Evolutionary conservation across 2,329 filamentous ascomycete species (phyloP).

Genomic region (Paecilomyces dactylethromorphus): DNA sequence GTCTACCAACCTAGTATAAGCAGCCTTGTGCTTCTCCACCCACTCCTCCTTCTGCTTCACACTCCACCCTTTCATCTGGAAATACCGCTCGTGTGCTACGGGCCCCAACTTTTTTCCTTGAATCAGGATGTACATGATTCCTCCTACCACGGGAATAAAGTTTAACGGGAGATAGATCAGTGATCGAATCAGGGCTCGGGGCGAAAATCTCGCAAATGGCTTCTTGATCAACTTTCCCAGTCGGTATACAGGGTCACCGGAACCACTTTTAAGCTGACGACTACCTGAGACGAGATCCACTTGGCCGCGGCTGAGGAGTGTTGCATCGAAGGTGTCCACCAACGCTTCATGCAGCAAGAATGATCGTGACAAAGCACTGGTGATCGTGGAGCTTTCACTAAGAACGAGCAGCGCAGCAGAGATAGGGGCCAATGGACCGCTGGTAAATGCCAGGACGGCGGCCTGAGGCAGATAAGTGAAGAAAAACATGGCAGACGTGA

Average conservation of each 20-base stretch:
- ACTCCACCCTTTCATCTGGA: slow-evolving; percentile 83
- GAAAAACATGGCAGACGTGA: slow-evolving; percentile 76
- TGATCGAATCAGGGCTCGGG: slow-evolving; percentile 63
- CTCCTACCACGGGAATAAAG: slow-evolving; percentile 85
- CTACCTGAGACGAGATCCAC: slow-evolving; percentile 64
- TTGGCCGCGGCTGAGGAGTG: slow-evolving; percentile 49
- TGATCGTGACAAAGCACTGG: slow-evolving; percentile 53
- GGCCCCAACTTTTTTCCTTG: slow-evolving; percentile 59
- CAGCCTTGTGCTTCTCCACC: slow-evolving; percentile 62
- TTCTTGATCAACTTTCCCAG: slow-evolving; percentile 52
- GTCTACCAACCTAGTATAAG: slow-evolving; percentile 69
- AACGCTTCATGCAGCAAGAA: slow-evolving; percentile 77
- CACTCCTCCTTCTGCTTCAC: slow-evolving; percentile 58
- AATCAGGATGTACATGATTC: slow-evolving; percentile 68
- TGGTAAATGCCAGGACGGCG: slow-evolving; percentile 74
- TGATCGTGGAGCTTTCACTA: slow-evolving; percentile 49
- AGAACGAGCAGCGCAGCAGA: slow-evolving; percentile 55
- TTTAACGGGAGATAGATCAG: slow-evolving; percentile 85
- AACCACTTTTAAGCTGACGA: slow-evolving; percentile 58
- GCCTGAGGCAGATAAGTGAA: slow-evolving; percentile 83
- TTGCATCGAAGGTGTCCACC: slow-evolving; percentile 82
- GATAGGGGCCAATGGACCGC: slow-evolving; percentile 63
- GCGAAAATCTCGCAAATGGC: slow-evolving; percentile 48
- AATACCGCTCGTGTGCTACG: slow-evolving; percentile 61
- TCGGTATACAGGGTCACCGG: slow-evolving; percentile 46